phyloP scores from a whole-genome alignment of 139 green algal species.

The Asterochloris erici region DNA sequence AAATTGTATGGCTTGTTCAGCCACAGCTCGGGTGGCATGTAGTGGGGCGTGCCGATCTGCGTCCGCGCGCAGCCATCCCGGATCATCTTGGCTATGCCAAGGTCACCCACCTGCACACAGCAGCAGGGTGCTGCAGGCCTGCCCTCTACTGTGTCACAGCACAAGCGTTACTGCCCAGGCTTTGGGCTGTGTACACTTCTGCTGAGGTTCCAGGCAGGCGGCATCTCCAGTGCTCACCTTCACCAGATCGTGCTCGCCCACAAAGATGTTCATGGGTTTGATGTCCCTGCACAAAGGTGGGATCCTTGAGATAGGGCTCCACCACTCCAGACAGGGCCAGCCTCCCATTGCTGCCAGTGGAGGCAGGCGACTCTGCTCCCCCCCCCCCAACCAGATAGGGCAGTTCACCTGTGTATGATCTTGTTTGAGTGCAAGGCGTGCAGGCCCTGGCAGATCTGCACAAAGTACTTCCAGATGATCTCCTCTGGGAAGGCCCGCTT shows the following conservation, averaged over 20 bases:
- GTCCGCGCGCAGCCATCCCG: slow-evolving; percentile 65
- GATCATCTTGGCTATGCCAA: slow-evolving; percentile 81
- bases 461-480: slow-evolving; percentile 77
- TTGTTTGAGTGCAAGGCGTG: slow-evolving; percentile 64
- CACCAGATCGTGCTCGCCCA: slow-evolving; percentile 58
- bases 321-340: no score
- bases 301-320: no score
- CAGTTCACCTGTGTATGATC: slow-evolving; percentile 59
- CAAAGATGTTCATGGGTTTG: slow-evolving; percentile 78
- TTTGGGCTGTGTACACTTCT: no score
- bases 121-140: neutral
- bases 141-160: neutral
- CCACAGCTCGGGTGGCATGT: slow-evolving; percentile 88
- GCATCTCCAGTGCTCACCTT: slow-evolving; percentile 46
- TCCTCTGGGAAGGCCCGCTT: slow-evolving; percentile 68
- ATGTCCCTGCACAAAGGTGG: slow-evolving; percentile 31
- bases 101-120: slow-evolving; percentile 45
- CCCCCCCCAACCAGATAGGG: neutral
- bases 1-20: slow-evolving; percentile 75
- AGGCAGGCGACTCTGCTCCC: neutral
- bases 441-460: slow-evolving; percentile 52
- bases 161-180: neutral
- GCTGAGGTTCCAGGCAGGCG: neutral
- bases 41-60: slow-evolving; percentile 73
- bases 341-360: no score